Evolutionary conservation across 108 stramenopile species (phyloP).

Genomic region (Cyclotella baltica): DNA sequence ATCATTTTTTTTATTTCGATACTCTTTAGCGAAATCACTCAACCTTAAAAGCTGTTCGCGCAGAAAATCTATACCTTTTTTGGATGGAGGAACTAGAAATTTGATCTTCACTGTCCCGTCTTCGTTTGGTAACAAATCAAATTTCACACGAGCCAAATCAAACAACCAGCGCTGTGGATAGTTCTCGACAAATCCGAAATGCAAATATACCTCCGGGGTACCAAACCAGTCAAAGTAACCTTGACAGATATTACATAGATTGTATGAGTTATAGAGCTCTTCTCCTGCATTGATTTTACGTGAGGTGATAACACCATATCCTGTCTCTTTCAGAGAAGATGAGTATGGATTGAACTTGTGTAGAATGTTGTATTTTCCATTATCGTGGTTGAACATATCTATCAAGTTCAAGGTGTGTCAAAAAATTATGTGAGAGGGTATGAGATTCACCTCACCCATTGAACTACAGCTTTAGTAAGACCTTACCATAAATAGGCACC

Average conservation of each 20-base stretch:
- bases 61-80: constrained; percentile 27
- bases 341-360: constrained; percentile 40
- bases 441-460: not conserved
- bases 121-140: constrained; percentile 36
- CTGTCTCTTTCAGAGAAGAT: constrained; percentile 20
- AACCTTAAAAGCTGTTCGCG: constrained; percentile 6
- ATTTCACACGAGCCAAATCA: constrained; percentile 34
- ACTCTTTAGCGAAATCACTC: constrained; percentile 9
- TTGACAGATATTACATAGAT: constrained; percentile 60
- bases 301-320: constrained; percentile 29
- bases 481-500: constrained; percentile 70
- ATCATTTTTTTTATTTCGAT: not conserved
- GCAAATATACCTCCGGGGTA: constrained; percentile 65
- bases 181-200: constrained; percentile 81
- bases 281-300: constrained; percentile 66
- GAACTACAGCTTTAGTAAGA: too few species aligned
- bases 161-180: constrained; percentile 78
- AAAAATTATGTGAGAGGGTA: not conserved
- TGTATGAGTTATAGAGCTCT: constrained; percentile 74
- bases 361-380: constrained; percentile 43
- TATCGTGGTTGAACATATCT: constrained; percentile 71
- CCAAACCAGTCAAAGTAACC: constrained; percentile 48
- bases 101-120: constrained; percentile 27
- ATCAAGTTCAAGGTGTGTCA: not conserved
- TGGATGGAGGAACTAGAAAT: constrained; percentile 38